Evolutionary conservation across 2,329 filamentous ascomycete genomes (phyloP), one percentile per base, ranked within the genome.

Genomic region (Fusarium pseudocircinatum): DNA sequence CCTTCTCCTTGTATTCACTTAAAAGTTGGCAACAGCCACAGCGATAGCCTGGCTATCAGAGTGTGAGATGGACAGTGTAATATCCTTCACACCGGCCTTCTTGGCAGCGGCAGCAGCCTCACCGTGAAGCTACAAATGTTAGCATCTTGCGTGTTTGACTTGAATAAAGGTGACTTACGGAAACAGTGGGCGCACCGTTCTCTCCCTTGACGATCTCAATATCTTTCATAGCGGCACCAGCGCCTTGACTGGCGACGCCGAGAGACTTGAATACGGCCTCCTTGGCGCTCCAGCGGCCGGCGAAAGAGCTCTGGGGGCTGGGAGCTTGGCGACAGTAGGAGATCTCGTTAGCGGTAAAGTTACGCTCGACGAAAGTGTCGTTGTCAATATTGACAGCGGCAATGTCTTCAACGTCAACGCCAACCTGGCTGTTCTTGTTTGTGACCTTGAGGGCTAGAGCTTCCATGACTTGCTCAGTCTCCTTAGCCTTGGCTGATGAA

Each of bases 251-350:
- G 77, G 89, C 85, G 18, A 98, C 95, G 75, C 95, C 95, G 20
- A 99, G 87, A 42, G 94, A 95, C 90, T 99, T 99, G 89, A 99
- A 99, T 2, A 99, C 95, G 34, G 96, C 96, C 85, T 99, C 96
- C 87, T 99, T 99, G 40, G 96, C 96, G 78, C 93, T 96, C 96
- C 96, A 99, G 76, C 95, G 91, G 56, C 96, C 96, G 10, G 96
- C 94, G 83, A 98, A 99, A 58, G 94, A 97, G 75, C 95, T 94
- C 80, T 94, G 94, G 3, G 95, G 93, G 80, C 89, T 92, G 11
- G 94, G 85, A 22, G 94, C 92, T 79, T 92, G 90, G 73, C 88
- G 88, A 87, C 97, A 99, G 86, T 99, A 98, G 36, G 89, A 88
- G 77, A 95, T 93, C 85, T 99, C 96, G 56, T 87, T 85, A 22